These are phyloP conservation scores for Calonectria hongkongensis DNA, from an alignment of 2,329 filamentous ascomycete species.

Conservation along the genomic window DNA sequence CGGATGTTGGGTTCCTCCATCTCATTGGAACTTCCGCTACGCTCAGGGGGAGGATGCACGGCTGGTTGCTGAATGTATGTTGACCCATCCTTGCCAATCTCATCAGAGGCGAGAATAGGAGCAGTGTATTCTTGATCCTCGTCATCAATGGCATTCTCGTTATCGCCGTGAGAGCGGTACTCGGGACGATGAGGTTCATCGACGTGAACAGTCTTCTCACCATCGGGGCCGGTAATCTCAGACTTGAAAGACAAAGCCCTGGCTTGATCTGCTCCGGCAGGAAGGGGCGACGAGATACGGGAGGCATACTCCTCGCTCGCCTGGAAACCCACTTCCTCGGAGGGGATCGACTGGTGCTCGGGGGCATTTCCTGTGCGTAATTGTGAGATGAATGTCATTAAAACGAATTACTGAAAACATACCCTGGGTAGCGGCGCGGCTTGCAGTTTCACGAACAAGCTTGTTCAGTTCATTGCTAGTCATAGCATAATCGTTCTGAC, in stretches of 20 bases:
- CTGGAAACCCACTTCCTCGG: slow-evolving; percentile 92
- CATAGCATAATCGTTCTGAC: slow-evolving; percentile 84
- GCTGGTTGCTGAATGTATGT: slow-evolving; percentile 85
- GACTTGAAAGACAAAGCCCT: slow-evolving; percentile 54
- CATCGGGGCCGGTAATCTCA: slow-evolving; percentile 63
- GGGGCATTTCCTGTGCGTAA: slow-evolving; percentile 75
- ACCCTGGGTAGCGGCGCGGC: slow-evolving; percentile 71
- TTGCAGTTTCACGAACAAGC: slow-evolving; percentile 85
- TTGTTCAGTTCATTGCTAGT: slow-evolving; percentile 93
- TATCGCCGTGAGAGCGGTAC: slow-evolving; percentile 61
- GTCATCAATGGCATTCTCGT: slow-evolving; percentile 70
- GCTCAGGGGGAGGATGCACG: slow-evolving; percentile 83
- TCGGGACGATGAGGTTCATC: slow-evolving; percentile 73
- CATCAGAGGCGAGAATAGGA: slow-evolving; percentile 92
- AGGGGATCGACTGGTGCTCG: slow-evolving; percentile 83
- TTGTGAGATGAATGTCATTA: slow-evolving; percentile 43
- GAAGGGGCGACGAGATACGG: slow-evolving; percentile 82
- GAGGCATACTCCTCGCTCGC: slow-evolving; percentile 90
- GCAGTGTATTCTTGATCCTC: slow-evolving; percentile 79
- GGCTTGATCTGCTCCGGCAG: slow-evolving; percentile 53
- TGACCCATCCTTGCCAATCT: slow-evolving; percentile 84
- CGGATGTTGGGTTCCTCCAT: slow-evolving; percentile 76
- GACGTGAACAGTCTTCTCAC: slow-evolving; percentile 82
- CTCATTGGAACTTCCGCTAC: slow-evolving; percentile 76
- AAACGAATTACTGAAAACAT: slow-evolving; percentile 55